Base-by-base conservation (phyloP, 805 yeast genomes). In the Pichia deserticola region DNA sequence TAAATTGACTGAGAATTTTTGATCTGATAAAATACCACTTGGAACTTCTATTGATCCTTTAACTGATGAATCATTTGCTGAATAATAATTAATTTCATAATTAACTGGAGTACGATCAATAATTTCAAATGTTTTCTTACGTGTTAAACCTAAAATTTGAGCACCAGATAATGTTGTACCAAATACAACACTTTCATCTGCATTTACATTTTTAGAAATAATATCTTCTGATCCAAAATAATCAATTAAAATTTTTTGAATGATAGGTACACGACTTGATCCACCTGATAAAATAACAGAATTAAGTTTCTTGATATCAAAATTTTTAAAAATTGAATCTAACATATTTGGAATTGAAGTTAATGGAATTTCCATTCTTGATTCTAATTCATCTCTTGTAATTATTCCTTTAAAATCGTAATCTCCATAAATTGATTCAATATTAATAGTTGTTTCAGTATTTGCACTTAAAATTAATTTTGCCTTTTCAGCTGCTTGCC, bases 181-280 rank as follows among this genome's bases (percentile, higher is more conserved):
- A 58, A 87, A 74, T 12, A 88, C 96, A 47, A 88, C 88, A 42
- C 97, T 82, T 70, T 93, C 99, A 67, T 93, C 99, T 0, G 99
- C 93, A 66, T 93, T 93, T 42, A 93, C 95, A 46, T 84, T 87
- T 65, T 84, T 89, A 4, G 55, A 44, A 38, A 90, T 72, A 45
- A 71, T 62, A 7, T 56, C 59, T 3, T 79, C 83, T 20, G 78
- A 79, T 1, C 84, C 88, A 40, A 83, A 68, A 41, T 81, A 70
- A 2, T 76, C 62, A 2, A 63, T 53, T 51, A 88, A 69, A 47
- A 75, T 77, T 50, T 78, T 74, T 66, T 89, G 93, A 43, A 93
- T 85, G 60, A 86, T 76, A 13, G 99, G 99, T 33, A 89, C 86
- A 64, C 99, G 80, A 6, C 92, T 81, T 0, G 95, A 80, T 1